Evolutionary conservation across 2,329 filamentous ascomycete species (phyloP), one percentile per base, ranked within the genome.

Genomic region (Hypocreales sp.): DNA sequence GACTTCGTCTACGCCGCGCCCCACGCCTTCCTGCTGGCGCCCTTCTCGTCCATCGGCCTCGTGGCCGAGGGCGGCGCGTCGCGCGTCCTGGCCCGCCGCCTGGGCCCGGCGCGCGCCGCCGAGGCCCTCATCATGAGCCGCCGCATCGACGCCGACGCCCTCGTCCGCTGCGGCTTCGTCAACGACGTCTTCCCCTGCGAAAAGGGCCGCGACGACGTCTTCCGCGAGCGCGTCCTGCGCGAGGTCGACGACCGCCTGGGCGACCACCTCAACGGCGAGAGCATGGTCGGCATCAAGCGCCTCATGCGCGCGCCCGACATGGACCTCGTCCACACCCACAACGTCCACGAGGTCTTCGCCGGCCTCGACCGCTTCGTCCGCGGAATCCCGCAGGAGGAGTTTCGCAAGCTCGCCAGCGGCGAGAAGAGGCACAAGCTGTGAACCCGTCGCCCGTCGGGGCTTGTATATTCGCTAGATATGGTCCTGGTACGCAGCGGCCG

Each of bases 391-490:
- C 84, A 94, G 61, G 67, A 78, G 50, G 82, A 95, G 61, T 95
- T 95, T 48, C 58, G 65, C 44, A 86, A 80, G 63, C 59, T 95
- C 47, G 83, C 83, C 2, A 72, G 64, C 35, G 84, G 87, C 9
- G 72, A 90, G 64, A 95, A 94, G 71, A 82, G 76, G 48, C 90
- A 98, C 58, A 95, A 95, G 61, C 57, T 95, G 50, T 93, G 61
- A 36, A 13, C 13, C 5, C 13, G 7, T 14, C 21, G n/a, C n/a
- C n/a, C n/a, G n/a, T n/a, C n/a, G n/a, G n/a, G n/a, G n/a, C n/a
- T n/a, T n/a, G n/a, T n/a, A n/a, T n/a, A n/a, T n/a, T n/a, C n/a
- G n/a, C n/a, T n/a, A n/a, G n/a, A n/a, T n/a, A n/a, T n/a, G n/a
- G n/a, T n/a, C n/a, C n/a, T n/a, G n/a, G n/a, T n/a, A n/a, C n/a